These are phyloP conservation scores for Eremochloa ophiuroides DNA, from an alignment of 176 grass and related monocot genomes.

Conservation along the genomic window DNA sequence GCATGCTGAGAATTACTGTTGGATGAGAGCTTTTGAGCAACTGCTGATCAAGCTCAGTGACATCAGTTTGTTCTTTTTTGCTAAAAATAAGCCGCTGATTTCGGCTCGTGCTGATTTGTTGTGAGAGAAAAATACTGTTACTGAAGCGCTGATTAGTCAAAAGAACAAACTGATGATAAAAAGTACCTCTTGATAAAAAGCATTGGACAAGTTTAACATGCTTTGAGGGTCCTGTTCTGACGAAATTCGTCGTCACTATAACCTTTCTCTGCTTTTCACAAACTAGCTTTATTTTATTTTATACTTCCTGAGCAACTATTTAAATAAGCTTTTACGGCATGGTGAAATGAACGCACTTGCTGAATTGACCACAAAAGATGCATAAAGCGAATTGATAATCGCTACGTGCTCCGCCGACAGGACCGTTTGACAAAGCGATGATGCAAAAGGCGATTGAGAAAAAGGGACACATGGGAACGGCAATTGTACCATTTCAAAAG, in stretches of 20 bases:
- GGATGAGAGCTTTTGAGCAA: conserved; percentile 22
- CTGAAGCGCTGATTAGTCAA: no score
- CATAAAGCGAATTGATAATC: background rate
- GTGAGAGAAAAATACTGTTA: no score
- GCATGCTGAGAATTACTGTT: conserved; percentile 21
- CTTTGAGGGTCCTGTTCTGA: conserved; percentile 6
- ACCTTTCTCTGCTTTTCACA: background rate
- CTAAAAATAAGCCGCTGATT: no score
- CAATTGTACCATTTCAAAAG: background rate
- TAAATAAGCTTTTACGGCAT: background rate
- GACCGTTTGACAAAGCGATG: conserved; percentile 10
- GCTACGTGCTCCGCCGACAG: background rate
- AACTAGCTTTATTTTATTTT: background rate
- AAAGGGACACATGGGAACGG: background rate
- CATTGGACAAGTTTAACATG: background rate
- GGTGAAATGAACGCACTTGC: background rate
- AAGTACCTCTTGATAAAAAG: no score
- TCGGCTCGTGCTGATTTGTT: no score
- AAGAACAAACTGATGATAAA: no score
- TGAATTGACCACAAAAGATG: background rate
- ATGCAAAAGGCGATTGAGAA: background rate
- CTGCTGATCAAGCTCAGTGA: background rate
- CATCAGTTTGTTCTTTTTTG: no score
- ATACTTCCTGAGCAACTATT: background rate
- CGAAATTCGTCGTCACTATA: background rate